phyloP scores from a whole-genome alignment of 345 rosid species.

The Ceriops tagal region DNA sequence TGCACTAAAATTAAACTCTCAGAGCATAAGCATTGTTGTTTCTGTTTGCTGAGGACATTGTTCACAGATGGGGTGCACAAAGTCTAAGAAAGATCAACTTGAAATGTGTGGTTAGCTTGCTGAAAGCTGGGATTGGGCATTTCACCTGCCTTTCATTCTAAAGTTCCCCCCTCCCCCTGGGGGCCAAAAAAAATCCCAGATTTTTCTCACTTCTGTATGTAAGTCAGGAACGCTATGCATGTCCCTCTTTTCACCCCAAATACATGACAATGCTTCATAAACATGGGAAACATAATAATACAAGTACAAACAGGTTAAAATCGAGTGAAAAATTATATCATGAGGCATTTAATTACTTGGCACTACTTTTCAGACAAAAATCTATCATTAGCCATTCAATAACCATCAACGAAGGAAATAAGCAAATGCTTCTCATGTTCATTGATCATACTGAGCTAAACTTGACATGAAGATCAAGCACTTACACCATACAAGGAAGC shows the following conservation, averaged over 20 bases:
- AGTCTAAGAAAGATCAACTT: neutral
- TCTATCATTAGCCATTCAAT: neutral
- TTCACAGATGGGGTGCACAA: neutral
- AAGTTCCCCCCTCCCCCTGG: too few relatives aligned
- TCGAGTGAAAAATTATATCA: neutral
- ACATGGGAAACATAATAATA: too few relatives aligned
- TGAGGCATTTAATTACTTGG: neutral
- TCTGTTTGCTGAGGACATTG: neutral
- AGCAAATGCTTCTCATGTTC: too few relatives aligned
- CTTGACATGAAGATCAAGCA: conserved; percentile 6
- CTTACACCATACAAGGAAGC: conserved; percentile 91
- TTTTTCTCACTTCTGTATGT: too few relatives aligned
- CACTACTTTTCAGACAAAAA: neutral
- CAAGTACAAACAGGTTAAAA: neutral
- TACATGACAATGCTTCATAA: too few relatives aligned
- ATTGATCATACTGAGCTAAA: neutral
- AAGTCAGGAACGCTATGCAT: too few relatives aligned
- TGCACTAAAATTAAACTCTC: neutral
- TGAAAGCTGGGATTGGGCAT: neutral
- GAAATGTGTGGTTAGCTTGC: neutral
- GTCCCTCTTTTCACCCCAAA: too few relatives aligned
- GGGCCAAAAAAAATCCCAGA: too few relatives aligned
- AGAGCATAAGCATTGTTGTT: neutral
- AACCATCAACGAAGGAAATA: neutral
- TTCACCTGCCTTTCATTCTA: too few relatives aligned